Evolutionary conservation across 768 basidiomycete species (phyloP).

Genomic region (Hypholoma sublateritium): DNA sequence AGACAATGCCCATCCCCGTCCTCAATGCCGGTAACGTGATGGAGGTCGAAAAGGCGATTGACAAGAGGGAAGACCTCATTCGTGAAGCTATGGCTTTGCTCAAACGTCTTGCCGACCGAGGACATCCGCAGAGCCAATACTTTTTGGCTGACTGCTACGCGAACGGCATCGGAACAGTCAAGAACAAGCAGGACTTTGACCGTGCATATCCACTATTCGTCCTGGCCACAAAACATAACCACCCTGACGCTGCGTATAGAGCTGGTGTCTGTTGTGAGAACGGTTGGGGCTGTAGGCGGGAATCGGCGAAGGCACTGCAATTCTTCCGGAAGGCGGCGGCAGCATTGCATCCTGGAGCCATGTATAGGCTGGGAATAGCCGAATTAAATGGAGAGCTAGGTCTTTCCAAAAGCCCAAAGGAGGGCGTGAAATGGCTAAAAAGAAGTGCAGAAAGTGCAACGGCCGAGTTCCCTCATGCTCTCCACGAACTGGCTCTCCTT

Average conservation of each 20-base stretch:
- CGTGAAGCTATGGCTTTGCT: conserved; percentile 86
- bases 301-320: conserved; percentile 86
- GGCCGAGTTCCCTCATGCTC: conserved; percentile 93
- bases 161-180: conserved; percentile 94
- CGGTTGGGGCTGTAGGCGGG: conserved; percentile 95
- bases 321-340: conserved; percentile 95
- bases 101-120: conserved; percentile 90
- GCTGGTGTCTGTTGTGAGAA: conserved; percentile 98
- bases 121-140: conserved; percentile 93
- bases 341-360: conserved; percentile 87
- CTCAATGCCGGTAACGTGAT: conserved; percentile 72
- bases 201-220: conserved; percentile 95
- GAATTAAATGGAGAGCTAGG: conserved; percentile 96
- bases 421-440: conserved; percentile 99
- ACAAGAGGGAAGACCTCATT: conserved; percentile 85
- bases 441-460: conserved; percentile 93
- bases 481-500: conserved; percentile 90
- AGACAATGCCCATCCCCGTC: conserved; percentile 77
- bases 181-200: conserved; percentile 94
- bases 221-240: conserved; percentile 94
- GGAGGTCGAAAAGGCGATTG: conserved; percentile 76
- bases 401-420: conserved; percentile 82
- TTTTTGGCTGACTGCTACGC: conserved; percentile 98
- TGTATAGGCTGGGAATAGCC: conserved; percentile 95
- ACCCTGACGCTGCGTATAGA: conserved; percentile 93